A percentile compares a stretch with the other conserved stretches of the same genome.
Conservation (phyloP, 176 grass and related monocot species). For the Pontederia paniculata region DNA sequence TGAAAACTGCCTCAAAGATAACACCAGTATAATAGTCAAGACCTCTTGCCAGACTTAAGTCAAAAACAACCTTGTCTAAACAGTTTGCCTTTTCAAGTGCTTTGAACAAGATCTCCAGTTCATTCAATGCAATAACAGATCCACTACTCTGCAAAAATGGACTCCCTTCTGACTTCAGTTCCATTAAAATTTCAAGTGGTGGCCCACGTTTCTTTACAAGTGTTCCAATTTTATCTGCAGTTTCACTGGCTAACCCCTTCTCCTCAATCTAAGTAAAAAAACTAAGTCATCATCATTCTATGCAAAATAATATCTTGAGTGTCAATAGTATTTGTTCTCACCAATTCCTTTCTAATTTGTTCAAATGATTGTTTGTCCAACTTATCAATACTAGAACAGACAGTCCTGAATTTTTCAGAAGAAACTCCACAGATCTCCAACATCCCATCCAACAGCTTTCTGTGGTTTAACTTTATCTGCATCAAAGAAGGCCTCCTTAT, state of each 20-base stretch:
- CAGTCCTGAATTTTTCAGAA: conserved; percentile 92
- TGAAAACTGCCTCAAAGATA: conserved; percentile 96
- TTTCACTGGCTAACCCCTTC: conserved; percentile 87
- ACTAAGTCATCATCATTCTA: too few species aligned
- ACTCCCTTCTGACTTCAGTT: conserved; percentile 62
- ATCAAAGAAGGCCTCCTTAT: not conserved
- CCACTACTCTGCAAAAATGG: conserved; percentile 64
- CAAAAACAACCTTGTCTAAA: conserved; percentile 66
- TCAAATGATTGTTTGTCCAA: conserved; percentile 89
- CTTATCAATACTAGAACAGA: conserved; percentile 98
- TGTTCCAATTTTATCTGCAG: conserved; percentile 64
- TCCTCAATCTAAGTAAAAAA: conserved; percentile 52
- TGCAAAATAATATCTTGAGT: too few species aligned
- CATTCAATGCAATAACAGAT: conserved; percentile 63
- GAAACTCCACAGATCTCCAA: conserved; percentile 90
- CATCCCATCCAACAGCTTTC: conserved; percentile 92
- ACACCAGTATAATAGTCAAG: conserved; percentile 99
- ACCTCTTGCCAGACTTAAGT: conserved; percentile 94
- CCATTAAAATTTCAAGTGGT: conserved; percentile 58
- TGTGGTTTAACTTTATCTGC: conserved; percentile 89
- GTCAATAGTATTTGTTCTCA: conserved; percentile 18
- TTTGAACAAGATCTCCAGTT: conserved; percentile 77
- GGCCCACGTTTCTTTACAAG: conserved; percentile 72
- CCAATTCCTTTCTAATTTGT: conserved; percentile 86
- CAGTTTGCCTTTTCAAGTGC: conserved; percentile 81